Evolutionary conservation across 345 rosid species (phyloP).

Genomic region (Gynandropsis gynandra): DNA sequence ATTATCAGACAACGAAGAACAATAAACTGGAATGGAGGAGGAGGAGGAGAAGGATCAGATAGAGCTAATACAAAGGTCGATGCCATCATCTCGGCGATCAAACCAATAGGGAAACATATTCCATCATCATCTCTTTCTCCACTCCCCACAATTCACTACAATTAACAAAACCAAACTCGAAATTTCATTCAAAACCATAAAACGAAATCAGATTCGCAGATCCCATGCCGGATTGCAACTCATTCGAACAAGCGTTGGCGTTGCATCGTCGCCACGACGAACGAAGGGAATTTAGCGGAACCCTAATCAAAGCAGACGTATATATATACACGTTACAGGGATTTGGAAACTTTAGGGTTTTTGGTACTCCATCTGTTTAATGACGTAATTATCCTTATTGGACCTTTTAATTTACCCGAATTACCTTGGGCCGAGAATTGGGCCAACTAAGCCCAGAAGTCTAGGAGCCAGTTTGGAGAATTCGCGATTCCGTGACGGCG

Average conservation of each 20-base stretch:
- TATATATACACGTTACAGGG: slow-evolving; percentile 9
- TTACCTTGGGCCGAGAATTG: background rate
- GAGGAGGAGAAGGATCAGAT: no score
- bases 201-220: background rate
- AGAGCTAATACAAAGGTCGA: slow-evolving; percentile 27
- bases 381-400: slow-evolving; percentile 8
- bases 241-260: no score
- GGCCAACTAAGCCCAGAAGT: background rate
- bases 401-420: background rate
- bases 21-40: no score
- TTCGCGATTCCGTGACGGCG: slow-evolving; percentile 2
- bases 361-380: no score
- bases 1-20: no score
- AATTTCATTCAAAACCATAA: background rate
- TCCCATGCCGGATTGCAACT: background rate
- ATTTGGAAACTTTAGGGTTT: slow-evolving; percentile 4
- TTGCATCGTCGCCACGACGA: no score
- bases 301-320: background rate
- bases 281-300: background rate
- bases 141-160: background rate
- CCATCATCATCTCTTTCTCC: slow-evolving; percentile 28
- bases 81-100: slow-evolving; percentile 30
- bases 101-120: slow-evolving; percentile 31
- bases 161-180: background rate
- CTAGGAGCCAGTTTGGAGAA: background rate